phyloP scores from a whole-genome alignment of 2,329 filamentous ascomycete species.

The Beauveria pseudobassiana region DNA sequence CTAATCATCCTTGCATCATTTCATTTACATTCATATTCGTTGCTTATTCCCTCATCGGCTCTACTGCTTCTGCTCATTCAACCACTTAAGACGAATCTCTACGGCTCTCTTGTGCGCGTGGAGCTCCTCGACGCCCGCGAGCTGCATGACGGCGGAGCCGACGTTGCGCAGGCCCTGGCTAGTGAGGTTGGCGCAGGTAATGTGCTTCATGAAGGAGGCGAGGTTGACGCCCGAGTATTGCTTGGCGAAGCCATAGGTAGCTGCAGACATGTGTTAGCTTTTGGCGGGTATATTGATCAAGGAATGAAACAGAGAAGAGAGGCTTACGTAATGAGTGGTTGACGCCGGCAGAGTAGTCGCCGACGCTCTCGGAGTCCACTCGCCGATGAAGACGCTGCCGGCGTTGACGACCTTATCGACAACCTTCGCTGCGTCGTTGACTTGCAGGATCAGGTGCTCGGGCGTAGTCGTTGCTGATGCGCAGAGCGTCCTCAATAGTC shows the following conservation, averaged over 20 bases:
- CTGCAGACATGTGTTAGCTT: slow-evolving; percentile 36
- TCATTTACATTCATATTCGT: too few species aligned
- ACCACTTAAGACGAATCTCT: slow-evolving; percentile 63
- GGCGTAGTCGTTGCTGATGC: slow-evolving; percentile 85
- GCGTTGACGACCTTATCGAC: slow-evolving; percentile 84
- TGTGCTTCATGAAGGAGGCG: slow-evolving; percentile 94
- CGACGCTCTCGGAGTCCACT: slow-evolving; percentile 96
- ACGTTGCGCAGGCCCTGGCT: slow-evolving; percentile 79
- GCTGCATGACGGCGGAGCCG: slow-evolving; percentile 83
- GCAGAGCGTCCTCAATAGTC: slow-evolving; percentile 65
- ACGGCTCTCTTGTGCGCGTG: slow-evolving; percentile 90
- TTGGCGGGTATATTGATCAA: background rate
- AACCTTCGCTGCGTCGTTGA: slow-evolving; percentile 65
- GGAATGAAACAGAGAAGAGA: background rate
- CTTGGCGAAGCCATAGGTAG: slow-evolving; percentile 95
- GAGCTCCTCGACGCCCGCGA: slow-evolving; percentile 88
- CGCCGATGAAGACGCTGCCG: slow-evolving; percentile 89
- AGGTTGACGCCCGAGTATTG: slow-evolving; percentile 98
- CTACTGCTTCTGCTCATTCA: slow-evolving; percentile 26
- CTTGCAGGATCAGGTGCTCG: slow-evolving; percentile 90
- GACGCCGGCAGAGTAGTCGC: slow-evolving; percentile 95
- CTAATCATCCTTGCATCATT: too few species aligned
- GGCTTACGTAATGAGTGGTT: slow-evolving; percentile 93
- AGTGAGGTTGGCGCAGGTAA: slow-evolving; percentile 88
- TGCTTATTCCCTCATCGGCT: too few species aligned